Evolutionary conservation across 2,329 filamentous ascomycete species (phyloP), one percentile per base, ranked within the genome.

Genomic region (Chlorencoelia australis): DNA sequence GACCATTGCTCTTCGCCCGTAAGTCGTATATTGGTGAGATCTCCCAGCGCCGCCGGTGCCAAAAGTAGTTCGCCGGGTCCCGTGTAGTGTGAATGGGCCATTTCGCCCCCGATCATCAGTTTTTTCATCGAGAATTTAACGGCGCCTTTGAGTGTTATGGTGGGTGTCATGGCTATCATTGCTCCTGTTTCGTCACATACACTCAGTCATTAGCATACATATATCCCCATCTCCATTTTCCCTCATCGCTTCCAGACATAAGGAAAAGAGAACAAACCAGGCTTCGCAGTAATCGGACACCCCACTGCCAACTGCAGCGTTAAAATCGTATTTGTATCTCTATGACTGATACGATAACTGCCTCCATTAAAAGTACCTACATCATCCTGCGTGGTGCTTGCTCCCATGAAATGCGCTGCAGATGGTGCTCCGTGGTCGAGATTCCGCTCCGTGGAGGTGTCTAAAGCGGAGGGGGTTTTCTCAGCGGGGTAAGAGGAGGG

Each of bases 341-440:
- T 73, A 56, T 98, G 91, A 53, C 84, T 91, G 55, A 96, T 87
- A 28, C 91, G 73, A 58, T 89, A 98, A 54, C 83, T 89, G 9
- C 91, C 91, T 11, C 91, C 91, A 56, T 96, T 96, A 67, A 96
- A 98, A 0, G 82, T 91, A n/a, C 91, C 91, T 2, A 94, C 75
- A 49, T 94, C 88, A 58, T 96, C 91, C 19, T 75, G 67, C 1
- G 72, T 70, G 1, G 79, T 65, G 20, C 62, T 61, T 0, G 72
- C 75, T 19, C 82, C 83, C 5, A 67, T 58, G 45, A 89, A 87
- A 39, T 81, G 71, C 6, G 26, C 41, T n/a, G 51, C 52, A 11
- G 48, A 35, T 10, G 53, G 53, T 0, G 65, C 64, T 10, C 62
- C 63, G 14, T 63, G 62, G 3, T 61, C 58, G 11, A 63, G 48